These are phyloP conservation scores for Vachellia collinsii DNA, from an alignment of 306 rosid genomes.

Conservation along the genomic window DNA sequence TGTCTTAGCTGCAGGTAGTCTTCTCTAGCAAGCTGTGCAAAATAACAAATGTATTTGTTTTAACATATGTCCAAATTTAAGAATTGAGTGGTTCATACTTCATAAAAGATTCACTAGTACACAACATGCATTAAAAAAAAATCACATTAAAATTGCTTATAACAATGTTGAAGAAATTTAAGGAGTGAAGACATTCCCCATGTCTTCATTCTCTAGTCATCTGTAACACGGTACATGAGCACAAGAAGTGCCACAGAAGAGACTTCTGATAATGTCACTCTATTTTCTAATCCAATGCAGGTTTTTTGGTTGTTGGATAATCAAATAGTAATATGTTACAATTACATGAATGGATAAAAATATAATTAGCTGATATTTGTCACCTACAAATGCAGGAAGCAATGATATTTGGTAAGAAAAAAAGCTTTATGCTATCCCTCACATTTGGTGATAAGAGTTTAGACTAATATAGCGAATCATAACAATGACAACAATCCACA, in stretches of 20 bases:
- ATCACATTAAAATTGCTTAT: slow-evolving; percentile 17
- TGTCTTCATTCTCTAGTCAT: slow-evolving; percentile 9
- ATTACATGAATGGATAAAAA: slow-evolving; percentile 25
- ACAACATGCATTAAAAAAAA: slow-evolving; percentile 26
- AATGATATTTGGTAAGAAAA: not conserved
- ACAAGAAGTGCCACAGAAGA: not conserved
- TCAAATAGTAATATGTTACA: not conserved
- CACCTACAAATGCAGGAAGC: not conserved
- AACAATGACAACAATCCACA: not conserved
- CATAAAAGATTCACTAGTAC: slow-evolving; percentile 18
- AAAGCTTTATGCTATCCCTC: not conserved
- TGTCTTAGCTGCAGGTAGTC: slow-evolving; percentile 85
- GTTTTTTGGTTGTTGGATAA: not conserved
- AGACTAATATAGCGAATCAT: not conserved
- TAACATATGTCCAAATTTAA: slow-evolving; percentile 36
- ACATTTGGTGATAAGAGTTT: not conserved
- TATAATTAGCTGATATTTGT: slow-evolving; percentile 11
- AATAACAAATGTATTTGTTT: slow-evolving; percentile 36
- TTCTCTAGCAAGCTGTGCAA: slow-evolving; percentile 83
- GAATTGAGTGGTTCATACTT: slow-evolving; percentile 17
- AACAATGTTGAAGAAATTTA: slow-evolving; percentile 25
- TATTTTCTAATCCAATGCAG: not conserved
- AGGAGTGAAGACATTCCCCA: slow-evolving; percentile 6
- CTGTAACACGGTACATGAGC: not conserved
- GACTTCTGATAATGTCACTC: slow-evolving; percentile 1